Conservation (phyloP, 108 stramenopile genomes). For the Aurantiochytrium sp. region DNA sequence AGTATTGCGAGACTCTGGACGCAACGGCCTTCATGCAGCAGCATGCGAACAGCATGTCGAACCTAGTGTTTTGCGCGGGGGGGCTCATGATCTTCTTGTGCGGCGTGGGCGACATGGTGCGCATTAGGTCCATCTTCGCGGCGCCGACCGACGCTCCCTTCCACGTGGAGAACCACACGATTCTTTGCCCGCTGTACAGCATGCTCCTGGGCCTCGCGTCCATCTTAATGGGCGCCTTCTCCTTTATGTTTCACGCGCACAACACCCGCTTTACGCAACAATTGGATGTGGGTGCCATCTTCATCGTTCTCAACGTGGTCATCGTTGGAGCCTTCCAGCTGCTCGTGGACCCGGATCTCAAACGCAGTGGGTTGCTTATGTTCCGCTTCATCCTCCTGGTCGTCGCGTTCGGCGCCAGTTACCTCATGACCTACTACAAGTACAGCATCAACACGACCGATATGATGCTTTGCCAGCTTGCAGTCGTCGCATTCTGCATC, state of each 20-base stretch:
- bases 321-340: background rate
- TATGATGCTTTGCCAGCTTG: background rate
- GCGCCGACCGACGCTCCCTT: background rate
- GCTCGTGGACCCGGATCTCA: background rate
- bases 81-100: background rate
- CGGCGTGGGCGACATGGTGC: background rate
- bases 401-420: background rate
- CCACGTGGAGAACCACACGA: background rate
- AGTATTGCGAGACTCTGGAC: background rate
- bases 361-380: background rate
- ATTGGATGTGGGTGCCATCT: background rate
- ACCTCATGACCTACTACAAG: background rate
- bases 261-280: background rate
- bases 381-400: background rate
- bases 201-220: background rate
- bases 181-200: background rate
- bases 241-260: background rate
- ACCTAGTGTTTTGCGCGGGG: background rate
- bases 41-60: background rate
- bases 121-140: background rate
- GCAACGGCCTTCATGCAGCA: background rate
- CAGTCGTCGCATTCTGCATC: background rate
- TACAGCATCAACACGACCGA: background rate
- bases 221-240: background rate
- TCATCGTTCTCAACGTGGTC: background rate